A percentile compares a stretch with the other conserved stretches of the same genome.
These are phyloP conservation scores for Aureobasidium sp. DNA, from an alignment of 2,329 filamentous ascomycete genomes.

Conservation along the genomic window DNA sequence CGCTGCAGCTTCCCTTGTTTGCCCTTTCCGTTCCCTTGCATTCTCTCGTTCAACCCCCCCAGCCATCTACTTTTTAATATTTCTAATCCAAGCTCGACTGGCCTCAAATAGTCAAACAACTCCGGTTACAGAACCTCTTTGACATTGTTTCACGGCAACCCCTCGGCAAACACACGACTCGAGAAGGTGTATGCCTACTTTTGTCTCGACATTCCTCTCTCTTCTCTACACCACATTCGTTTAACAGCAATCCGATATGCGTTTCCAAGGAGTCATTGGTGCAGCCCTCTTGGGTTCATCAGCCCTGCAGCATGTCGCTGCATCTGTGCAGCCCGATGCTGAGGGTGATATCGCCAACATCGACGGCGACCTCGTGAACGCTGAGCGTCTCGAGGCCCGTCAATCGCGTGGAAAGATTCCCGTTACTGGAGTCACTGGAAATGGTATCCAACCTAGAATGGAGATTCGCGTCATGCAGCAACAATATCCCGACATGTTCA, in stretches of 20 bases:
- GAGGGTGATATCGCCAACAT: background rate
- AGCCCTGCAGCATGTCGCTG: slow-evolving; percentile 8
- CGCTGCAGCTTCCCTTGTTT: slow-evolving; percentile 12
- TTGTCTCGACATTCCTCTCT: background rate
- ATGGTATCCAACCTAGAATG: slow-evolving; percentile 38
- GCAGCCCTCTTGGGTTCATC: slow-evolving; percentile 3
- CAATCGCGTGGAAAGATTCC: slow-evolving; percentile 15
- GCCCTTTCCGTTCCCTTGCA: slow-evolving; percentile 6
- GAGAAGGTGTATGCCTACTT: slow-evolving; percentile 3
- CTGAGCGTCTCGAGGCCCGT: slow-evolving; percentile 6
- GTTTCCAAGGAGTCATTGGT: slow-evolving; percentile 4
- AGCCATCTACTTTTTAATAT: background rate
- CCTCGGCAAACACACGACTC: background rate
- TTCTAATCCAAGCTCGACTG: slow-evolving; percentile 2
- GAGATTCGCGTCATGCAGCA: slow-evolving; percentile 60
- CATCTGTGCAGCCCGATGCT: background rate
- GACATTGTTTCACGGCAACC: slow-evolving; percentile 1
- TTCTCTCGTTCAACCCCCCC: slow-evolving; percentile 6
- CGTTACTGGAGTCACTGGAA: slow-evolving; percentile 25
- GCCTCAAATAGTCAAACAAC: slow-evolving; percentile 2
- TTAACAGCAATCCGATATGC: slow-evolving; percentile 5
- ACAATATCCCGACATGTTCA: slow-evolving; percentile 57
- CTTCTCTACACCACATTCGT: slow-evolving; percentile 2
- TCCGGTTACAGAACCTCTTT: background rate
- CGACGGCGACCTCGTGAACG: background rate